Evolutionary conservation across 1,284 basidiomycete species (phyloP).

Genomic region (Thelephora terrestris): DNA sequence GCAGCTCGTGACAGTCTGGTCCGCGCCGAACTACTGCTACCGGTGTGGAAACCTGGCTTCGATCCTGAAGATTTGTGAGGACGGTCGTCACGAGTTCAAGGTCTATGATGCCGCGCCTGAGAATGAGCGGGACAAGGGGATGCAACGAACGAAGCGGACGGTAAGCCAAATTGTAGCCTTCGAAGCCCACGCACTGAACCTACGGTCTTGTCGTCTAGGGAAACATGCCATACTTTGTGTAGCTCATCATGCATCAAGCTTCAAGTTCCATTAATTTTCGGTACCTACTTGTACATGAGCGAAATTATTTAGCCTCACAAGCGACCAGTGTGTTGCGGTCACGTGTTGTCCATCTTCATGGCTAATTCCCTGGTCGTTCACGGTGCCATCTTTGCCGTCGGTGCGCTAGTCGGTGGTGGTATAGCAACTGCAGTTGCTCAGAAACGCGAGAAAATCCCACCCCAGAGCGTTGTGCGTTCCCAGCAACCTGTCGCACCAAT

Average conservation of each 20-base stretch:
- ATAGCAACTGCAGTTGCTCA: constrained; percentile 38
- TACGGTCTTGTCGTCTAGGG: constrained; percentile 21
- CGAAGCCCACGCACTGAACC: constrained; percentile 5
- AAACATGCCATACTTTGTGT: constrained; percentile 59
- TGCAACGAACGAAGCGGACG: constrained; percentile 47
- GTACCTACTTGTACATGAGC: constrained; percentile 1
- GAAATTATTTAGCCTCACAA: neutral
- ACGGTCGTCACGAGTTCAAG: constrained; percentile 58
- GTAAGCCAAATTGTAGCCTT: constrained; percentile 27
- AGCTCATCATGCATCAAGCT: constrained; percentile 3
- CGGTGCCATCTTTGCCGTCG: constrained; percentile 63
- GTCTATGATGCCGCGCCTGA: constrained; percentile 80
- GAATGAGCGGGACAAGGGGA: constrained; percentile 72
- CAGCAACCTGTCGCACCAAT: constrained; percentile 1
- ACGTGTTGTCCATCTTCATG: too few relatives aligned
- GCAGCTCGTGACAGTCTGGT: constrained; percentile 94
- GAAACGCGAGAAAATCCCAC: constrained; percentile 9
- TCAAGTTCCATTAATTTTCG: neutral
- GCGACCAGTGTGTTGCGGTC: too few relatives aligned
- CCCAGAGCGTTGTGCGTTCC: constrained; percentile 5
- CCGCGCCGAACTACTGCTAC: constrained; percentile 94
- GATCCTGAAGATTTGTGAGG: constrained; percentile 61
- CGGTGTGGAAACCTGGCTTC: constrained; percentile 75
- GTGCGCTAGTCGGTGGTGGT: constrained; percentile 60
- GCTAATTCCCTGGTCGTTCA: constrained; percentile 34